Conservation (phyloP, 2,329 filamentous ascomycete species). For the Botrytis byssoidea region DNA sequence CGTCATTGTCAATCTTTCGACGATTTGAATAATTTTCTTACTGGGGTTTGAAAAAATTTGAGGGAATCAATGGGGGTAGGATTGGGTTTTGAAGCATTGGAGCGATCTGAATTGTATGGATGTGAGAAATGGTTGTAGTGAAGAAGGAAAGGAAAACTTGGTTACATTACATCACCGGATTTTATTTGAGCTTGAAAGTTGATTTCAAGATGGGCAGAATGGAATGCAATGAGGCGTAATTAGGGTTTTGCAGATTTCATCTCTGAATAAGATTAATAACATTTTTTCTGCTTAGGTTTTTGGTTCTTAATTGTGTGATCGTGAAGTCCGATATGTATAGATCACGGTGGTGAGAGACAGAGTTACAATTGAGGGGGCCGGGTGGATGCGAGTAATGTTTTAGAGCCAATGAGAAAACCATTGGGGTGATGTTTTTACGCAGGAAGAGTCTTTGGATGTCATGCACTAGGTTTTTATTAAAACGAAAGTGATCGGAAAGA, state of each 20-base stretch:
- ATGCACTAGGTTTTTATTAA: not conserved
- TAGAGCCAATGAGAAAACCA: not conserved
- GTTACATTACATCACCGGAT: conserved; percentile 2
- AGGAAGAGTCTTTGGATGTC: not conserved
- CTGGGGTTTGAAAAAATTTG: not conserved
- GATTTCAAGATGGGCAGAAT: conserved; percentile 1
- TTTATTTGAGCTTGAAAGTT: not conserved
- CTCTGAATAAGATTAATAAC: not conserved
- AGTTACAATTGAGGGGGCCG: not conserved
- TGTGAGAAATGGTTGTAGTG: not conserved
- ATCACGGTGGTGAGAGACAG: not conserved
- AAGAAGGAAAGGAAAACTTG: not conserved
- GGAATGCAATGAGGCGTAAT: conserved; percentile 8
- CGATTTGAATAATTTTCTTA: not conserved
- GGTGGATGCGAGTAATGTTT: not conserved
- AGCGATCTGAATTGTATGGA: conserved; percentile 13
- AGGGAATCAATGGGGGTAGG: not conserved
- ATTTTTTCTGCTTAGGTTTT: no score
- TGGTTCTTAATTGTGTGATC: not conserved
- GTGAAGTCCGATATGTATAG: not conserved
- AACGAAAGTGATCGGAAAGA: not conserved
- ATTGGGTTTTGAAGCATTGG: conserved; percentile 11
- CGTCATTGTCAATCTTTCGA: not conserved
- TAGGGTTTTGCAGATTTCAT: not conserved
- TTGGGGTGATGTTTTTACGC: not conserved